Base-by-base conservation (phyloP, 176 grass and related monocot species). In the Guadua angustifolia region DNA sequence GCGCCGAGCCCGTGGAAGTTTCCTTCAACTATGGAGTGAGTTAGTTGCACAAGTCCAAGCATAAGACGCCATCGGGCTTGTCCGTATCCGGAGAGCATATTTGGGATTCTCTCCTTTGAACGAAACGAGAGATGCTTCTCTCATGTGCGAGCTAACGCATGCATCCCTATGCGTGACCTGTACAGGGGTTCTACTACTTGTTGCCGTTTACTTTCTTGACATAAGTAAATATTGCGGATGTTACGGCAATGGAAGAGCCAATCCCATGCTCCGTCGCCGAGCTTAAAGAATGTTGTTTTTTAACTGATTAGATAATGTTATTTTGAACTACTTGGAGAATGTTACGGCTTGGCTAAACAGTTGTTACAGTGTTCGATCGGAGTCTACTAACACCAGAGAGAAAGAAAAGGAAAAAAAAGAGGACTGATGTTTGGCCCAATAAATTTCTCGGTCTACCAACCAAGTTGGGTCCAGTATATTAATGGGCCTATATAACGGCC, bases 1-100 rank as follows among this genome's bases (percentile, higher is more conserved):
- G 71, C 71, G 43, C 58, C 43, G 58, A 75, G 57, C 58, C 40
- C 2, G 13, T 66, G 59, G 82, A 75, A 84, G 71, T 75, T 83
- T 75, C 82, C 52, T 7, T 47, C 13, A 51, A 51, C 81, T 35
- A 72, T 0, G 25, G 38, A 5, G 51, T 58, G 61, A 74, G 69
- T 50, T 55, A 73, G 17, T 50, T 25, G 57, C 18, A 6, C 50
- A 18, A 16, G 4, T 7, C 63, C 69, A 73, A 74, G 69, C 69
- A 83, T 73, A 74, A 64, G 43, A 52, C 43, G 81, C 55, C 80
- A 45, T 1, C 26, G 17, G 40, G 40, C 13, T 63, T 64, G 81
- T 83, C 69, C 19, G 18, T 39, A 74, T 8, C n/a, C 33, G 70
- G 40, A 25, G 13, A 74, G 42, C 81, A 64, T 11, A 51, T 52